Conservation (phyloP, 2,329 filamentous ascomycete species). For the Chrysoporthe puriensis region DNA sequence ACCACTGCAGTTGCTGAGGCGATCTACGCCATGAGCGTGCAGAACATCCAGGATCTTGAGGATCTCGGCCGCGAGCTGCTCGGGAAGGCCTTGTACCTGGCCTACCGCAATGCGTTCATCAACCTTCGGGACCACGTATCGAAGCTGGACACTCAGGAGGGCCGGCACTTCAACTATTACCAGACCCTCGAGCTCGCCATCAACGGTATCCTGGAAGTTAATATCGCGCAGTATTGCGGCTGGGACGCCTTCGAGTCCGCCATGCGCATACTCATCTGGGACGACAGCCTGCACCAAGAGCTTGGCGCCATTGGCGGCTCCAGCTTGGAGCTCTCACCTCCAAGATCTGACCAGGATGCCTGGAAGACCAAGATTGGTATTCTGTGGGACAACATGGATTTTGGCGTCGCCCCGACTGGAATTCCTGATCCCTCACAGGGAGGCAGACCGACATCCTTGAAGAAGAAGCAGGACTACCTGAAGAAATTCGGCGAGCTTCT, state of each 20-base stretch:
- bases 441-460: not conserved
- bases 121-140: not conserved
- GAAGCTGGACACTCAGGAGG: conserved; percentile 3
- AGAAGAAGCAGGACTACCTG: conserved; percentile 1
- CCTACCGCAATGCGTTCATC: conserved; percentile 18
- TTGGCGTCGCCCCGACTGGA: not conserved
- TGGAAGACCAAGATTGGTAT: not conserved
- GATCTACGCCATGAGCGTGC: not conserved
- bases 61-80: conserved; percentile 25
- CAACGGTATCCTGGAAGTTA: conserved; percentile 1
- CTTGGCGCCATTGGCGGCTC: not conserved
- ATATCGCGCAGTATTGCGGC: conserved; percentile 16
- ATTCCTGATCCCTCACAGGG: not conserved
- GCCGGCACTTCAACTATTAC: conserved; percentile 22
- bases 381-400: not conserved
- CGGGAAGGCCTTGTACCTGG: conserved; percentile 21
- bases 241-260: conserved; percentile 28
- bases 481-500: conserved; percentile 9
- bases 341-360: not conserved
- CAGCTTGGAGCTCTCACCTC: not conserved
- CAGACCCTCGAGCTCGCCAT: conserved; percentile 5
- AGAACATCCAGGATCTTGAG: conserved; percentile 17
- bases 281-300: not conserved
- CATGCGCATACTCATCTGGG: conserved; percentile 25
- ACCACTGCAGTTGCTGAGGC: conserved; percentile 4